phyloP scores from a whole-genome alignment of 495 filamentous ascomycete genomes.

The Rusavskia elegans region DNA sequence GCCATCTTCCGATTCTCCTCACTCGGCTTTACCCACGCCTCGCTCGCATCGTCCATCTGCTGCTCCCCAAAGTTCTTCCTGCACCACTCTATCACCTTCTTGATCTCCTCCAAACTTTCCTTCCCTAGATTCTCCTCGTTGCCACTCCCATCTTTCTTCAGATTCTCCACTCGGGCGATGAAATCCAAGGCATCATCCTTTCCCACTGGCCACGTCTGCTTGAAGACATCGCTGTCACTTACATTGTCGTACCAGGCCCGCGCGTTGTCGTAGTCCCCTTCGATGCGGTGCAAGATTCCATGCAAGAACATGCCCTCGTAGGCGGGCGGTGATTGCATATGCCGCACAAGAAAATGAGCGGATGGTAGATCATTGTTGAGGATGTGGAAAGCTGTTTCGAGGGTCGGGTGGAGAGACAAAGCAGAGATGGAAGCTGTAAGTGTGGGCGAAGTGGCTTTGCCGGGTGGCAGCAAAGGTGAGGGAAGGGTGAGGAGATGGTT shows the following conservation, averaged over 20 bases:
- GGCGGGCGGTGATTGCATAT: conserved; percentile 30
- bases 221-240: conserved; percentile 15
- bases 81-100: conserved; percentile 20
- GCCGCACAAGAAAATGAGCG: conserved; percentile 31
- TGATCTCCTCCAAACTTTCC: conserved; percentile 19
- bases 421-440: conserved; percentile 19
- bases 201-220: conserved; percentile 12
- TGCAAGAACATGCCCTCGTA: conserved; percentile 31
- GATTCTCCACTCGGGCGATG: conserved; percentile 14
- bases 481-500: conserved; percentile 12
- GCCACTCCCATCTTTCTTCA: conserved; percentile 13
- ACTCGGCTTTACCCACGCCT: conserved; percentile 19
- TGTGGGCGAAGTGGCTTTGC: conserved; percentile 11
- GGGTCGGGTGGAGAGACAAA: conserved; percentile 25
- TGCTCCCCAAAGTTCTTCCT: conserved; percentile 19
- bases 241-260: conserved; percentile 28
- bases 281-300: conserved; percentile 27
- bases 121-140: conserved; percentile 12
- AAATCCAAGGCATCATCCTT: conserved; percentile 8
- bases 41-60: conserved; percentile 18
- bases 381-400: conserved; percentile 30
- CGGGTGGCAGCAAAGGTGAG: conserved; percentile 12
- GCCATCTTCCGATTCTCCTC: conserved; percentile 19
- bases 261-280: conserved; percentile 29
- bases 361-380: conserved; percentile 27